Evolutionary conservation across 805 yeast genomes (phyloP).

Genomic region (Ogataea haglerorum): DNA sequence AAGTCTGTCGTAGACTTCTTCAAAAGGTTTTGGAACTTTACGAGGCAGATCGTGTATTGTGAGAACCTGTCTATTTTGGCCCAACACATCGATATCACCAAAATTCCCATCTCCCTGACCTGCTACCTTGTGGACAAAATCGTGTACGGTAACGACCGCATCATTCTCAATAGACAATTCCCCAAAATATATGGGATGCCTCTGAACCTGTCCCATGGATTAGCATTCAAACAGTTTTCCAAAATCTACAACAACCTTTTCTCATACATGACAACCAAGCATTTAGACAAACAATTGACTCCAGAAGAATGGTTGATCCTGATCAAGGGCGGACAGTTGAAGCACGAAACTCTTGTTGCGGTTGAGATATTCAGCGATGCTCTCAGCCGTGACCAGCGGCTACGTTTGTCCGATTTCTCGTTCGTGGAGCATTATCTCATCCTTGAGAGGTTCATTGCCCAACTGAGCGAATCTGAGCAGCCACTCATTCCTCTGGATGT

Average conservation of each 20-base stretch:
- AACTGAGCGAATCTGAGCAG: conserved; percentile 27
- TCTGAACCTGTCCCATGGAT: conserved; percentile 19
- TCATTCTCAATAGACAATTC: conserved; percentile 47
- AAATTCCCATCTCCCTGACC: conserved; percentile 68
- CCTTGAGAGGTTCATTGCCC: conserved; percentile 25
- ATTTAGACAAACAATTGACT: conserved; percentile 23
- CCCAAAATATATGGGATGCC: conserved; percentile 32
- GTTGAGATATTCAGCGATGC: conserved; percentile 47
- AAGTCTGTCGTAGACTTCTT: conserved; percentile 72
- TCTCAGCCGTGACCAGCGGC: conserved; percentile 43
- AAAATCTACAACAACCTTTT: conserved; percentile 34
- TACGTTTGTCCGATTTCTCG: conserved; percentile 56
- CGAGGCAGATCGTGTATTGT: conserved; percentile 32
- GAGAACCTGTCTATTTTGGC: conserved; percentile 37
- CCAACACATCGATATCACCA: conserved; percentile 66
- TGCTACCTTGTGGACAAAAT: conserved; percentile 57
- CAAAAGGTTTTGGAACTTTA: conserved; percentile 45
- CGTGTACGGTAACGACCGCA: conserved; percentile 53
- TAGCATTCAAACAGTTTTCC: conserved; percentile 31
- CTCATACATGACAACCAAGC: conserved; percentile 28
- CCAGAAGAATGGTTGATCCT: conserved; percentile 30
- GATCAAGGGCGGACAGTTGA: conserved; percentile 24
- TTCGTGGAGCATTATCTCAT: conserved; percentile 37
- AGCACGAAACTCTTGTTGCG: conserved; percentile 26
- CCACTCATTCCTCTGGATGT: conserved; percentile 29